Base-by-base conservation (phyloP, 768 basidiomycete genomes). In the Thelephora ganbajun region DNA sequence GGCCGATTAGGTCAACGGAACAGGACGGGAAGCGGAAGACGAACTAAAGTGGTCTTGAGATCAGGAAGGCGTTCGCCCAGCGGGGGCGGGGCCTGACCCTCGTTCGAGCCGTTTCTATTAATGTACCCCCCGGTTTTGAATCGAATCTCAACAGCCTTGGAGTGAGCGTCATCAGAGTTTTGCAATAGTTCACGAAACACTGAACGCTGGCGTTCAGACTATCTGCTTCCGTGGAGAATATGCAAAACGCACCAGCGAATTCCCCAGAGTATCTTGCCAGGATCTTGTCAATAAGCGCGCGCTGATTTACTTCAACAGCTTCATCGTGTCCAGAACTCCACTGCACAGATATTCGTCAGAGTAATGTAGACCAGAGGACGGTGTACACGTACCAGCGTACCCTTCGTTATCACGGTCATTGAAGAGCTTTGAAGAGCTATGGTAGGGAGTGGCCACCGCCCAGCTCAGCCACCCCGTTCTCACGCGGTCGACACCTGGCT, bases 321-420 rank as follows among this genome's bases (percentile, higher is more conserved):
- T 87, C 84, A 56, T 87, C 84, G 53, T 79, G 71, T 14, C 84
- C 84, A 14, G 56, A 63, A 22, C 60, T 64, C 73, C 72, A 74
- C 73, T 74, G n/a, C n/a, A n/a, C n/a, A n/a, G n/a, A n/a, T n/a
- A n/a, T n/a, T n/a, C n/a, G n/a, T n/a, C n/a, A n/a, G n/a, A n/a
- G n/a, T n/a, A n/a, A n/a, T n/a, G n/a, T n/a, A n/a, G n/a, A n/a
- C n/a, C n/a, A n/a, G n/a, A n/a, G n/a, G n/a, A n/a, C n/a, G n/a
- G n/a, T n/a, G n/a, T n/a, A n/a, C n/a, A n/a, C n/a, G n/a, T n/a
- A n/a, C n/a, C n/a, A n/a, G n/a, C n/a, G n/a, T n/a, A n/a, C n/a
- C n/a, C n/a, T n/a, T n/a, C n/a, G n/a, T n/a, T n/a, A n/a, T n/a
- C n/a, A n/a, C n/a, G n/a, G n/a, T n/a, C n/a, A n/a, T n/a, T n/a